Percentiles rank a stretch among this genome's conserved stretches.
phyloP scores from a whole-genome alignment of 768 basidiomycete genomes.

The Amylocystis lapponica region DNA sequence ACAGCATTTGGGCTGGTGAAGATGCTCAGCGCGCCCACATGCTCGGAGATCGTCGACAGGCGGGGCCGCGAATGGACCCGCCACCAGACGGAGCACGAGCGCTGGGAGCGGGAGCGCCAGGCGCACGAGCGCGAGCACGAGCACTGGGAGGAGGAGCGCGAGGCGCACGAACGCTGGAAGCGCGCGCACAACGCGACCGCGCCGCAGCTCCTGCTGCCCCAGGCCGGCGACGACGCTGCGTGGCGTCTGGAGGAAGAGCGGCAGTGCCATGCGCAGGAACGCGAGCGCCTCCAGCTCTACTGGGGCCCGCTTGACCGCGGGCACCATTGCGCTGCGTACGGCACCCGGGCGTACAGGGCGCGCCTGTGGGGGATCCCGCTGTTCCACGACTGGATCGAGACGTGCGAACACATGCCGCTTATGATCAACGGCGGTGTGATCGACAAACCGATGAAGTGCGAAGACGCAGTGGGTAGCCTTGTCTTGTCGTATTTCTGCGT shows the following conservation, averaged over 20 bases:
- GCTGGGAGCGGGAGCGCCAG: constrained; percentile 7
- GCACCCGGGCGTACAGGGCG: constrained; percentile 15
- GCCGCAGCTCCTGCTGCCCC: too few relatives aligned
- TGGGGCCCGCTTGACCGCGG: constrained; percentile 10
- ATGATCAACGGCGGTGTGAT: constrained; percentile 7
- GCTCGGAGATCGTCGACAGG: neutral
- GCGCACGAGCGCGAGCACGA: constrained; percentile 7
- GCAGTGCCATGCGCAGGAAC: neutral
- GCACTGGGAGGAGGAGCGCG: constrained; percentile 5
- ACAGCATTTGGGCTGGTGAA: neutral
- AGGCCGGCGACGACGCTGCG: too few relatives aligned
- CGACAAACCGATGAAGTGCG: constrained; percentile 7
- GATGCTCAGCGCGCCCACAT: neutral
- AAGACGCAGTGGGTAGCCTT: constrained; percentile 3
- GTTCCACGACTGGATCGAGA: constrained; percentile 8
- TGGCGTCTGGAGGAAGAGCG: constrained; percentile 9
- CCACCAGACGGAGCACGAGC: constrained; percentile 3
- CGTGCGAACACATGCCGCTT: constrained; percentile 13
- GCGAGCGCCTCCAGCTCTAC: constrained; percentile 7
- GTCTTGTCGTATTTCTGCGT: neutral
- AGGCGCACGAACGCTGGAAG: constrained; percentile 1
- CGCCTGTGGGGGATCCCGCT: constrained; percentile 6
- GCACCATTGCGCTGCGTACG: constrained; percentile 10
- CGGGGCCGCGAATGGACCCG: neutral
- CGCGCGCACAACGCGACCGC: too few relatives aligned